Evolutionary conservation across 2,329 filamentous ascomycete genomes (phyloP), one percentile per base, ranked within the genome.

Genomic region (Penicillium hordei): DNA sequence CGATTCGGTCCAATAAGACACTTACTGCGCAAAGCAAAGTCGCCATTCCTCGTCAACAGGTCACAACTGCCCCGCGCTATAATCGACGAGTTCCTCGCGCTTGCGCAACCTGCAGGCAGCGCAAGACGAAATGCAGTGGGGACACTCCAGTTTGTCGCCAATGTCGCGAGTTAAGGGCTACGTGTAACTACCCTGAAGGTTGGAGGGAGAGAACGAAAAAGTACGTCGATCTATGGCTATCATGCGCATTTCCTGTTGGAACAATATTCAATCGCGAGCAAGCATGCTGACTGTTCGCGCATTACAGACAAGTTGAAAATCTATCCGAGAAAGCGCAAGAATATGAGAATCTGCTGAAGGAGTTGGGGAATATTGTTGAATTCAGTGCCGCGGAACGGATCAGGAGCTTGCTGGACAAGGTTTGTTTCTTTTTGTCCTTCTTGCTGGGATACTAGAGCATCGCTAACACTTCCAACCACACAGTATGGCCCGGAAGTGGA

Each of bases 71-170:
- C 23, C 62, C 60, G 21, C 59, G 59, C 19, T 64, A 60, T 43
- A 60, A 61, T 48, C 58, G 60, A 7, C 58, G 70, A 29, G 61
- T 68, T 39, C 61, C 65, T 40, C 59, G 68, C 13, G 73, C 74
- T n/a, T 76, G 74, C 42, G 72, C 76, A 59, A 71, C 73, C 4
- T 76, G 74, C 53, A 67, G 74, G 34, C 64, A 68, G 49, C 67
- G 72, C 34, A 76, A 76, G 59, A 75, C 72, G 21, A 76, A 75
- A 63, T 76, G 74, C 58, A 71, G 70, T 57, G 74, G 74, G 15
- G 74, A 75, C 53, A 69, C 68, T 5, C 74, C 74, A 8, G 60
- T 68, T 21, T 76, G 74, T 59, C 63, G 69, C 42, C 72, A 75
- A 38, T 76, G 74, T 57, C 65, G 69, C 33, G 73, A 76, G 45